Base-by-base conservation (phyloP, 495 filamentous ascomycete genomes). In the Aspergillus sclerotiicarbonarius region DNA sequence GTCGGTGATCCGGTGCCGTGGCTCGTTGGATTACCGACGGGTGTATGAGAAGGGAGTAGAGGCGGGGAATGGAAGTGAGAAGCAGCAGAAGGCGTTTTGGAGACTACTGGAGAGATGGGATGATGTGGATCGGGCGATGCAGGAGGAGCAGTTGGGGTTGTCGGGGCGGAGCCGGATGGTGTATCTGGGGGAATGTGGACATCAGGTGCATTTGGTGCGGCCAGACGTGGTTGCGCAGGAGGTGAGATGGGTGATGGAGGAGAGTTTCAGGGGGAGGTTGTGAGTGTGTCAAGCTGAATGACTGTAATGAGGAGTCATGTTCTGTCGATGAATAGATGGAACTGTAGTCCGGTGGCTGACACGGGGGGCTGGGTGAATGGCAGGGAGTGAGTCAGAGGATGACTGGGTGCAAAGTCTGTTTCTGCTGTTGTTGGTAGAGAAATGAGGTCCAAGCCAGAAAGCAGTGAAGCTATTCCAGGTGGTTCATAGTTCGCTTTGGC, bases 161-260 rank as follows among this genome's bases (percentile, higher is more conserved):
- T 75, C 74, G 0, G 62, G 61, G 32, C 67, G 37, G 0, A 71
- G 66, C 43, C 67, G 71, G 44, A 70, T 74, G 19, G 66, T 77
- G 18, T 62, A 75, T 37, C 16, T 81, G 4, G 62, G 71, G 6
- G 77, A 76, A 19, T 79, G 75, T 60, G 80, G 80, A 18, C 80
- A 83, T 62, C 67, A 81, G 68, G 70, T 83, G 12, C 73, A 80
- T 57, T 50, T 78, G 19, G 60, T 75, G 6, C 68, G 75, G 8
- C 80, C 79, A 32, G 80, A 80, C 49, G 68, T 79, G 12, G 69
- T 83, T 51, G 76, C 72, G 0, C 60, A 61, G 19, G 77, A 78
- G 62, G 70, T 82, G 8, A 54, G 51, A 57, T 83, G 80, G 79
- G 79, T 82, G 58, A 15, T 72, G 52, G 65, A 69, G 32, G 66